Conservation (phyloP, 2,329 filamentous ascomycete species). For the Alternaria angustiovoidea region DNA sequence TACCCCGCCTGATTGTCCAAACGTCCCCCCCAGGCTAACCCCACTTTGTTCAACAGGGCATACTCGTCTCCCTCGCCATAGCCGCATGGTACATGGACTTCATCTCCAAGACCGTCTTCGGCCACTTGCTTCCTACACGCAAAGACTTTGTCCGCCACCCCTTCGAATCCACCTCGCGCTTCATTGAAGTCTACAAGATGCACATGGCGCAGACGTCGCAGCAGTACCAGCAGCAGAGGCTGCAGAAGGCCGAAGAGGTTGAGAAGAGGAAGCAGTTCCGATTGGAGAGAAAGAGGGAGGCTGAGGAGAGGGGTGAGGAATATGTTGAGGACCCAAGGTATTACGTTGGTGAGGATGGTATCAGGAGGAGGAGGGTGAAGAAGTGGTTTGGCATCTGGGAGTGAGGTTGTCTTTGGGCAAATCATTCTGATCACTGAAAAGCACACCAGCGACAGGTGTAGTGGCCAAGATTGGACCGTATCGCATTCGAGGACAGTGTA, state of each 20-base stretch:
- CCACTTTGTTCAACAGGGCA: conserved; percentile 58
- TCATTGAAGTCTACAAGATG: conserved; percentile 76
- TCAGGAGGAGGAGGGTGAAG: conserved; percentile 67
- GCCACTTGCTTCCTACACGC: conserved; percentile 76
- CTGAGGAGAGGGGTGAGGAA: conserved; percentile 45
- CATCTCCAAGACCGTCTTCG: conserved; percentile 78
- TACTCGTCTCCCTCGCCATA: conserved; percentile 72
- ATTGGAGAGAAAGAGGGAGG: conserved; percentile 59
- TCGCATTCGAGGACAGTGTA: not conserved
- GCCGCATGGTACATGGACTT: conserved; percentile 83
- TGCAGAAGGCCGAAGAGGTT: conserved; percentile 81
- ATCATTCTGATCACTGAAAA: not conserved
- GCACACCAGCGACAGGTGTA: not conserved
- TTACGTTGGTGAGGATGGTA: conserved; percentile 51
- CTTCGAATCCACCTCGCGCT: conserved; percentile 69
- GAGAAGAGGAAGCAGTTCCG: conserved; percentile 86
- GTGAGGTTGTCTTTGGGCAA: conserved; percentile 19
- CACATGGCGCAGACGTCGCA: conserved; percentile 76
- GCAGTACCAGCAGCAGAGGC: conserved; percentile 74
- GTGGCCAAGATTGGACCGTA: not conserved
- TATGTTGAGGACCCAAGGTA: conserved; percentile 49
- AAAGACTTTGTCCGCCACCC: conserved; percentile 76
- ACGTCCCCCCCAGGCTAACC: conserved; percentile 3
- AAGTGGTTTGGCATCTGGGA: conserved; percentile 85
- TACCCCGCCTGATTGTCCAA: not conserved